Evolutionary conservation across 345 rosid genomes (phyloP), one percentile per base, ranked within the genome.

Genomic region (Laguncularia racemosa): DNA sequence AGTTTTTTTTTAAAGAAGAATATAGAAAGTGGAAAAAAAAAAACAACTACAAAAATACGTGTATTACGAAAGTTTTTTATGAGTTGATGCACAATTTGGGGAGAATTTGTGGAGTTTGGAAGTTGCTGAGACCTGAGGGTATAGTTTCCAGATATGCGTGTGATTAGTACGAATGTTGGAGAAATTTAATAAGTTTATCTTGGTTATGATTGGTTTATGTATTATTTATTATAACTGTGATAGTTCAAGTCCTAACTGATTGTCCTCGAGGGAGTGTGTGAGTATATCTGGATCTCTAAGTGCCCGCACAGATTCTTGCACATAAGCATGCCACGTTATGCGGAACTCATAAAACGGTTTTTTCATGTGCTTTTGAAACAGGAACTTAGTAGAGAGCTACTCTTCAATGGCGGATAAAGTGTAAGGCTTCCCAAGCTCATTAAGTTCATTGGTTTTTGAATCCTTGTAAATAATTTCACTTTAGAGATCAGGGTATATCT

Each of bases 371-470:
- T 16, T 23, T 63, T 60, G 14, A 33, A 33, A 33, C 76, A 91
- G 98, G 78, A 91, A 91, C 65, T 53, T 81, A 64, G 95, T 82
- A 55, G 98, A 91, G 77, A 81, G 96, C 76, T 88, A 74, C 73
- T 74, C 74, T 16, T 52, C 73, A 1, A 52, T 78, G 20, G 15
- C 49, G 13, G 61, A 60, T 40, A 80, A 71, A 62, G 52, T 67
- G 98, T 91, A 79, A 85, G 91, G 53, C 71, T 64, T 55, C 20
- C 40, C 61, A 18, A 13, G 26, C 56, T 55, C 1, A 12, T 21
- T 51, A 20, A 18, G 45, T 20, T 16, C 48, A 60, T 55, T 43
- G 49, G 33, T 20, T 45, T 38, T 14, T 50, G 20, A 33, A 33
- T 33, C 40, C 40, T 33, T 33, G 40, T 53, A 13, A n/a, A 56